These are phyloP conservation scores for Pleurotus ostreatus DNA, from an alignment of 768 basidiomycete species.

Conservation along the genomic window DNA sequence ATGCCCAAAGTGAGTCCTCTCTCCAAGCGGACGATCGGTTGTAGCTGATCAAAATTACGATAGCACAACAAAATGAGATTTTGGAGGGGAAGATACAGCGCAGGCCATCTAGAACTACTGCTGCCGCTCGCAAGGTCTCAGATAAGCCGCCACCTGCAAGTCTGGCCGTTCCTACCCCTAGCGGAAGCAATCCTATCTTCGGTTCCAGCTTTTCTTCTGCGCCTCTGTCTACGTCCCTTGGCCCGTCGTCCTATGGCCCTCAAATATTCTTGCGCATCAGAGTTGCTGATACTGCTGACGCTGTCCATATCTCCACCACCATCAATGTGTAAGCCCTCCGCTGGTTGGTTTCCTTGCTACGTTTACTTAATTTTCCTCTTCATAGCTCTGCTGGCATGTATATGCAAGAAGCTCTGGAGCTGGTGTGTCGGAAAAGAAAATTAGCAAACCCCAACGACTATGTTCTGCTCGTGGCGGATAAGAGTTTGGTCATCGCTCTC, in stretches of 20 bases:
- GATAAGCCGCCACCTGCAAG: constrained; percentile 38
- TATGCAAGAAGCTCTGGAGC: constrained; percentile 91
- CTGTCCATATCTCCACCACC: constrained; percentile 83
- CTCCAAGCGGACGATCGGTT: constrained; percentile 11
- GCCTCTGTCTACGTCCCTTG: constrained; percentile 60
- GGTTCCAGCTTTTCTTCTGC: constrained; percentile 43
- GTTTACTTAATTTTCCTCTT: background rate
- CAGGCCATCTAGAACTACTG: constrained; percentile 67
- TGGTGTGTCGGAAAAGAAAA: constrained; percentile 69
- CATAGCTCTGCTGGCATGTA: constrained; percentile 87
- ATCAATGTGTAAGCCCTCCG: constrained; percentile 76
- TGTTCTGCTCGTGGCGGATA: constrained; percentile 67
- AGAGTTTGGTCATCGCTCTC: constrained; percentile 79
- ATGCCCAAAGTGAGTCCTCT: constrained; percentile 57
- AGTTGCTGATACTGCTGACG: constrained; percentile 77
- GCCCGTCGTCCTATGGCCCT: constrained; percentile 72
- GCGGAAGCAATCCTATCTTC: constrained; percentile 40
- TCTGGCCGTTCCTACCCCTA: constrained; percentile 32
- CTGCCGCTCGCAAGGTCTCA: constrained; percentile 44
- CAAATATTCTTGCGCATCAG: constrained; percentile 80
- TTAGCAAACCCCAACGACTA: constrained; percentile 73
- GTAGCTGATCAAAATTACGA: background rate
- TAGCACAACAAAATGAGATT: constrained; percentile 72
- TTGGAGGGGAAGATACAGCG: constrained; percentile 81
- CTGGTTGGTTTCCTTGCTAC: background rate